Evolutionary conservation across 345 rosid genomes (phyloP).

Genomic region (Eucalyptus victrix): DNA sequence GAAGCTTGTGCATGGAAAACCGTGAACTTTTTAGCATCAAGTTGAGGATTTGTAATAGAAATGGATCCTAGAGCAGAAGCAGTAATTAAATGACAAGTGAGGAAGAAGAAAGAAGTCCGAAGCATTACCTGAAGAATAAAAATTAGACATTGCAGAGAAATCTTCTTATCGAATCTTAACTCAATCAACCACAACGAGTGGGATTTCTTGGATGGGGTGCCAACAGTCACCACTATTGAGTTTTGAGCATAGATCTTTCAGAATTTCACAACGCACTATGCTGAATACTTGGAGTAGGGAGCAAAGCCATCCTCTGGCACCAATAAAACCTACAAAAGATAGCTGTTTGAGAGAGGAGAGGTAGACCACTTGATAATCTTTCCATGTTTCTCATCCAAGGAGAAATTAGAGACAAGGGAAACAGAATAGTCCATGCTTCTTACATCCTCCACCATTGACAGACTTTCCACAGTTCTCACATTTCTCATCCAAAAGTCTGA

Average conservation of each 20-base stretch:
- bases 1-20: neutral
- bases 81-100: neutral
- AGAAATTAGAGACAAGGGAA: no score
- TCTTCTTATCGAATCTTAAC: neutral
- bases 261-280: neutral
- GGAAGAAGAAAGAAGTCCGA: neutral
- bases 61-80: neutral
- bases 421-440: no score
- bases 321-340: no score
- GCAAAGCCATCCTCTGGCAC: no score
- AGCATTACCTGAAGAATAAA: neutral
- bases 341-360: no score
- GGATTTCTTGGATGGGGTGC: neutral
- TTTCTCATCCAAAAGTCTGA: no score
- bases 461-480: no score
- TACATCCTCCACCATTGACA: neutral
- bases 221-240: neutral
- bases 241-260: neutral
- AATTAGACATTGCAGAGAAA: neutral
- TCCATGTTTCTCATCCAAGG: no score
- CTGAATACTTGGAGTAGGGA: neutral
- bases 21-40: neutral
- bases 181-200: neutral
- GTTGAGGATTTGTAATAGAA: neutral
- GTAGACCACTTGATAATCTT: no score